Percentiles rank a stretch among this genome's conserved stretches.
These are phyloP conservation scores for Neospermospora avenae DNA, from an alignment of 2,329 filamentous ascomycete species.

Conservation along the genomic window DNA sequence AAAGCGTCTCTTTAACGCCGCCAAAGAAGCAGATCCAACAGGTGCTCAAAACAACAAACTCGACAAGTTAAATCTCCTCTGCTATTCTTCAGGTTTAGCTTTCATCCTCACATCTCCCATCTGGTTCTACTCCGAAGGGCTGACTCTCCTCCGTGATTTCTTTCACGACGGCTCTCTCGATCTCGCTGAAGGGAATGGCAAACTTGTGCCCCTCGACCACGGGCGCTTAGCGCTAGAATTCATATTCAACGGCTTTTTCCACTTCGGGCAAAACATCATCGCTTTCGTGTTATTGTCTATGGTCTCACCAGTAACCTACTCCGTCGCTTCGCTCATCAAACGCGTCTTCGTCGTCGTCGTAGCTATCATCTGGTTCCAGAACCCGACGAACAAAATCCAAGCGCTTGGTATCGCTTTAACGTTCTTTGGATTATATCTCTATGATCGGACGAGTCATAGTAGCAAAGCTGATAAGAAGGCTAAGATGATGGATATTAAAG, in stretches of 20 bases:
- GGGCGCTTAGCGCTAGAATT: slow-evolving; percentile 79
- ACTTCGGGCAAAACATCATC: slow-evolving; percentile 94
- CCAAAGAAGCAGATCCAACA: slow-evolving; percentile 78
- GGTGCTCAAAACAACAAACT: slow-evolving; percentile 70
- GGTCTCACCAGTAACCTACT: slow-evolving; percentile 95
- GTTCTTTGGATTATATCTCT: slow-evolving; percentile 89
- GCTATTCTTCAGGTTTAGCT: slow-evolving; percentile 92
- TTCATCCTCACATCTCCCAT: slow-evolving; percentile 86
- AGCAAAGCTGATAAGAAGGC: slow-evolving; percentile 84
- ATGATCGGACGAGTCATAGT: slow-evolving; percentile 86
- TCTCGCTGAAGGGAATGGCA: slow-evolving; percentile 41
- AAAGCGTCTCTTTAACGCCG: slow-evolving; percentile 96
- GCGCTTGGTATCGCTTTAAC: slow-evolving; percentile 83
- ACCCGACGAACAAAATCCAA: slow-evolving; percentile 78
- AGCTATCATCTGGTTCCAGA: slow-evolving; percentile 95
- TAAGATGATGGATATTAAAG: slow-evolving; percentile 55
- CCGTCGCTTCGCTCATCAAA: slow-evolving; percentile 92
- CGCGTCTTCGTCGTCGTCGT: slow-evolving; percentile 95
- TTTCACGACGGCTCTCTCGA: slow-evolving; percentile 76
- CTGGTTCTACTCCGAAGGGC: slow-evolving; percentile 90
- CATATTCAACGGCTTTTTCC: slow-evolving; percentile 93
- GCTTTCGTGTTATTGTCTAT: slow-evolving; percentile 90
- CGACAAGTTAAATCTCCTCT: slow-evolving; percentile 94
- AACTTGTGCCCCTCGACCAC: slow-evolving; percentile 62
- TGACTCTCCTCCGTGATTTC: slow-evolving; percentile 73